Conservation (phyloP, 1,284 basidiomycete species). For the Porogramme epimiltina region DNA sequence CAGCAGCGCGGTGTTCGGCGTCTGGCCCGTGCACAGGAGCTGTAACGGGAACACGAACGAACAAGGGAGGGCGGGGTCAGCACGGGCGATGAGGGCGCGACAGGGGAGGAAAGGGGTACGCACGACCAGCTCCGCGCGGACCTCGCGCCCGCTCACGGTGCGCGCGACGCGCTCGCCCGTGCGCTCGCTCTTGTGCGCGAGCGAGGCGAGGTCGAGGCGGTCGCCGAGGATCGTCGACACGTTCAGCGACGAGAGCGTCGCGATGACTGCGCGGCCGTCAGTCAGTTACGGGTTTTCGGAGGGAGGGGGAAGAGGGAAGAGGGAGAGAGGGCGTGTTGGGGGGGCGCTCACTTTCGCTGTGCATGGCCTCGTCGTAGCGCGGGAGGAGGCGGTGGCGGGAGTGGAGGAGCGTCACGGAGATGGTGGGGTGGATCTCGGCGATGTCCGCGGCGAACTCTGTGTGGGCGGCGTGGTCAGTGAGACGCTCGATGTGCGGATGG, state of each 20-base stretch:
- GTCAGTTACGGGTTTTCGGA: neutral
- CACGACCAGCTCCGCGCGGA: conserved; percentile 67
- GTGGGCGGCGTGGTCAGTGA: neutral
- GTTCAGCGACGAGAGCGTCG: conserved; percentile 42
- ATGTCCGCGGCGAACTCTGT: conserved; percentile 73
- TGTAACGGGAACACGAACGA: conserved; percentile 27
- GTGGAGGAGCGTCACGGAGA: conserved; percentile 68
- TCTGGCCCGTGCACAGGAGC: conserved; percentile 79
- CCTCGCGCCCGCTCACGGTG: conserved; percentile 58
- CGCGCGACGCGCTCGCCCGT: conserved; percentile 42
- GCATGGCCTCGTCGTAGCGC: conserved; percentile 57
- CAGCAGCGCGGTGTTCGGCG: conserved; percentile 55
- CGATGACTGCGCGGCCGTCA: conserved; percentile 39
- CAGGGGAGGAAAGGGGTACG: neutral
- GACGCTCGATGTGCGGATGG: too few species aligned
- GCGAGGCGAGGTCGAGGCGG: conserved; percentile 49
- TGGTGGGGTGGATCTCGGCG: conserved; percentile 57
- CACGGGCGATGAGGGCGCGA: too few species aligned
- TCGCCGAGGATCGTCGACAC: conserved; percentile 59
- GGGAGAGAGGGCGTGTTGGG: neutral
- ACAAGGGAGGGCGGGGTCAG: too few species aligned
- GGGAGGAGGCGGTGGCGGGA: conserved; percentile 62
- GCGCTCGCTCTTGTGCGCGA: conserved; percentile 26
- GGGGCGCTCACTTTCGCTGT: conserved; percentile 50
- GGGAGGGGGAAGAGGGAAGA: neutral